These are phyloP conservation scores for Zangia roseola DNA, from an alignment of 768 basidiomycete genomes.

Conservation along the genomic window DNA sequence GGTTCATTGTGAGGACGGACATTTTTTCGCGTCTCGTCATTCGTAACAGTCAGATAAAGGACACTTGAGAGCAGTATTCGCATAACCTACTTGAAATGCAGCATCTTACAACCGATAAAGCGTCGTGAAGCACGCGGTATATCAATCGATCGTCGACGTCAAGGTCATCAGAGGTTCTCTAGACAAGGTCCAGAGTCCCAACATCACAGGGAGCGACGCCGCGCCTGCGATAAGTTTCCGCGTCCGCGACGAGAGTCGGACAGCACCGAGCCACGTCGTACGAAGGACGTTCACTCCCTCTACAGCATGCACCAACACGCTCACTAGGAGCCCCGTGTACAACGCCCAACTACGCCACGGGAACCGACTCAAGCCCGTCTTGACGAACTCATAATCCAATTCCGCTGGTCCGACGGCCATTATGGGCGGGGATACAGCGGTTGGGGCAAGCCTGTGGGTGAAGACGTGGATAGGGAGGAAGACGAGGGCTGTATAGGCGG, in stretches of 20 bases:
- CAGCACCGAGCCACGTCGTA: slow-evolving; percentile 40
- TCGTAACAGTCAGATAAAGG: background rate
- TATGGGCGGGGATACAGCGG: slow-evolving; percentile 38
- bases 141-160: slow-evolving; percentile 48
- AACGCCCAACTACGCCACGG: slow-evolving; percentile 60
- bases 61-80: background rate
- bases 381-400: slow-evolving; percentile 82
- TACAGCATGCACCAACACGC: slow-evolving; percentile 56
- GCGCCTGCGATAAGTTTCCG: slow-evolving; percentile 34
- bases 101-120: slow-evolving; percentile 45
- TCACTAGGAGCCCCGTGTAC: slow-evolving; percentile 60
- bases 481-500: slow-evolving; percentile 61
- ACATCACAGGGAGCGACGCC: slow-evolving; percentile 49
- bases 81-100: background rate
- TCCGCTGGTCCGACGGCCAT: slow-evolving; percentile 64
- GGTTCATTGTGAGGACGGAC: background rate
- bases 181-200: slow-evolving; percentile 53
- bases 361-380: slow-evolving; percentile 61
- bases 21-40: background rate
- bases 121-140: slow-evolving; percentile 46
- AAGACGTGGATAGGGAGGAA: slow-evolving; percentile 70
- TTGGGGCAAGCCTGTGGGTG: slow-evolving; percentile 62
- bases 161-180: slow-evolving; percentile 60
- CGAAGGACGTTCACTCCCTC: slow-evolving; percentile 59
- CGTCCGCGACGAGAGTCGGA: slow-evolving; percentile 14